Evolutionary conservation across 139 green algal genomes (phyloP).

Genomic region (Eudorina sp.): DNA sequence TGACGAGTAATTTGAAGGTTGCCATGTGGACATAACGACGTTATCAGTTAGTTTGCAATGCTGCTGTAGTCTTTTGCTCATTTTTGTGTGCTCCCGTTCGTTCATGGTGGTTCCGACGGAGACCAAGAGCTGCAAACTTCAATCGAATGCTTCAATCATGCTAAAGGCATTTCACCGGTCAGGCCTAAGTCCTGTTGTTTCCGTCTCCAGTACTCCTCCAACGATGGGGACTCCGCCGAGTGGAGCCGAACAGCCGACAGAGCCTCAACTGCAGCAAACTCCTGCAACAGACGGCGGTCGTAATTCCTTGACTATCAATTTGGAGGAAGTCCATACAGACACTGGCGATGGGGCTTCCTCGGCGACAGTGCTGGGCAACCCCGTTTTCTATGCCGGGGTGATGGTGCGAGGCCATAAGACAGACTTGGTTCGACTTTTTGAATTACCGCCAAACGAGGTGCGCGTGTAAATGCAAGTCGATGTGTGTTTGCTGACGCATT

Average conservation of each 20-base stretch:
- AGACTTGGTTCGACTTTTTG: constrained; percentile 62
- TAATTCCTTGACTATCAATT: background rate
- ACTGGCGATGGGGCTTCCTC: constrained; percentile 6
- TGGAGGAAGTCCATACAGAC: background rate
- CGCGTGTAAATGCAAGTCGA: background rate
- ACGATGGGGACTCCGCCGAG: constrained; percentile 7
- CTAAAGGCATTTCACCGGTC: background rate
- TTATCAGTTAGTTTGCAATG: too few relatives aligned
- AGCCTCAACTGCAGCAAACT: background rate
- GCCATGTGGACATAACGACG: too few relatives aligned
- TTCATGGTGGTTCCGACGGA: too few relatives aligned
- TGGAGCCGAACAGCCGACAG: background rate
- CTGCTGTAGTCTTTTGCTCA: too few relatives aligned
- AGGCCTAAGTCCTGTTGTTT: background rate
- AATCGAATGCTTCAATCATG: constrained; percentile 10
- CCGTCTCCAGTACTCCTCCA: background rate
- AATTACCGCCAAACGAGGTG: constrained; percentile 60
- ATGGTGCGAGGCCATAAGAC: constrained; percentile 48
- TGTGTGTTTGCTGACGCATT: too few relatives aligned
- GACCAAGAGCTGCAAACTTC: background rate
- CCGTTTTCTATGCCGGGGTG: constrained; percentile 9
- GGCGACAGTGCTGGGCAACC: background rate
- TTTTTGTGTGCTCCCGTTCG: too few relatives aligned
- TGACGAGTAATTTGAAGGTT: too few relatives aligned
- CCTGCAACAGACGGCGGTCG: background rate